Percentiles rank a stretch among this genome's conserved stretches.
Conservation (phyloP, 768 basidiomycete genomes). For the Melanogaster broomeanus region DNA sequence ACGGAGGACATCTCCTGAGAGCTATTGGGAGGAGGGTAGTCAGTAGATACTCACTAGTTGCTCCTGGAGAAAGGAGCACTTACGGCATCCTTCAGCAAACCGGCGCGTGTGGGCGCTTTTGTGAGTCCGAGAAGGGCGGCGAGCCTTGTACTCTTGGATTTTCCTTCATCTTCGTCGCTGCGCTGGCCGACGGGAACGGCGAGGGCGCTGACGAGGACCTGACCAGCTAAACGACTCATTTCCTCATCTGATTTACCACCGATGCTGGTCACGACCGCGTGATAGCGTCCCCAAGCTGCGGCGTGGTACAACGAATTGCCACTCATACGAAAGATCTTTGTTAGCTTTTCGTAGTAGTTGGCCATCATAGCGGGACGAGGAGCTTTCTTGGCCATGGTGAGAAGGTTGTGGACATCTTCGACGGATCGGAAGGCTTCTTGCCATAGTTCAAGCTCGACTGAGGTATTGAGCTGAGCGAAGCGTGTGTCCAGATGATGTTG, state of each 20-base stretch:
- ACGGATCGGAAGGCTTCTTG: constrained; percentile 98
- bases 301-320: constrained; percentile 96
- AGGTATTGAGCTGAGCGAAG: constrained; percentile 94
- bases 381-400: constrained; percentile 91
- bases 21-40: constrained; percentile 42
- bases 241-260: constrained; percentile 80
- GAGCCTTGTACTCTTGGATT: constrained; percentile 74
- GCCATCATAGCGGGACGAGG: constrained; percentile 97
- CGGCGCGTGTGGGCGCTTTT: constrained; percentile 84
- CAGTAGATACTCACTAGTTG: constrained; percentile 3
- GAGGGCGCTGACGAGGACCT: constrained; percentile 89
- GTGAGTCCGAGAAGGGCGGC: constrained; percentile 83
- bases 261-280: constrained; percentile 67
- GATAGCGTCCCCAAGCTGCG: constrained; percentile 91
- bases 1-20: constrained; percentile 80
- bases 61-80: constrained; percentile 29
- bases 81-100: constrained; percentile 85
- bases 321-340: constrained; percentile 94
- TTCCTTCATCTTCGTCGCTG: constrained; percentile 51
- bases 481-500: constrained; percentile 96
- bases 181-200: constrained; percentile 84
- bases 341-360: constrained; percentile 97
- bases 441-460: constrained; percentile 98
- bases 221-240: constrained; percentile 77
- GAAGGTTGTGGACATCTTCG: constrained; percentile 95